Evolutionary conservation across 2,329 filamentous ascomycete species (phyloP).

Genomic region (Alternaria rosae): DNA sequence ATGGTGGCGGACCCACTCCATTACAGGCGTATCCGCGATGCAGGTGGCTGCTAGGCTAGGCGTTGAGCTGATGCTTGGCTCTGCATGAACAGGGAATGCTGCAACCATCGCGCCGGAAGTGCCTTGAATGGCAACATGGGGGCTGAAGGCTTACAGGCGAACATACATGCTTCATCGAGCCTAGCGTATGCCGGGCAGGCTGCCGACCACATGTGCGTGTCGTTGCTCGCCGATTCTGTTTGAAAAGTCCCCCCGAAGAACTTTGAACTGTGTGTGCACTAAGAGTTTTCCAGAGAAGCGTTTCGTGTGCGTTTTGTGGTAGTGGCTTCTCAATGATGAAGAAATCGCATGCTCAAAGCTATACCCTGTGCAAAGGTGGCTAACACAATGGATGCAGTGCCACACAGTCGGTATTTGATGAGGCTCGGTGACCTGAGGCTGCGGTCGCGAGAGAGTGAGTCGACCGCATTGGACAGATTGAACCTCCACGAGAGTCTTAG

Average conservation of each 20-base stretch:
- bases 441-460: constrained; percentile 25
- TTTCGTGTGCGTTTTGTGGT: neutral
- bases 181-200: constrained; percentile 28
- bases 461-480: constrained; percentile 28
- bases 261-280: neutral
- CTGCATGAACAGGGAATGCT: constrained; percentile 37
- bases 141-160: constrained; percentile 47
- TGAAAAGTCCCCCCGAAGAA: neutral
- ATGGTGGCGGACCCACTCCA: constrained; percentile 31
- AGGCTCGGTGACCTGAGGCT: constrained; percentile 27
- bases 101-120: constrained; percentile 38
- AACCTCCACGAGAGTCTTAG: constrained; percentile 28
- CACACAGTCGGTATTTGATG: constrained; percentile 14
- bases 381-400: constrained; percentile 8
- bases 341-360: neutral
- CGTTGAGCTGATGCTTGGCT: constrained; percentile 43
- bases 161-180: constrained; percentile 29
- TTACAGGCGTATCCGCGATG: constrained; percentile 33
- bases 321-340: neutral
- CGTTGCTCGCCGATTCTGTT: constrained; percentile 14
- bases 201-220: constrained; percentile 35
- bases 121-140: constrained; percentile 28
- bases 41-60: constrained; percentile 34
- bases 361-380: neutral
- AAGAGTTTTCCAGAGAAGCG: neutral